Evolutionary conservation across 192 early-diverging fungal genomes (phyloP), one percentile per base, ranked within the genome.

Genomic region (Linderina pennispora): DNA sequence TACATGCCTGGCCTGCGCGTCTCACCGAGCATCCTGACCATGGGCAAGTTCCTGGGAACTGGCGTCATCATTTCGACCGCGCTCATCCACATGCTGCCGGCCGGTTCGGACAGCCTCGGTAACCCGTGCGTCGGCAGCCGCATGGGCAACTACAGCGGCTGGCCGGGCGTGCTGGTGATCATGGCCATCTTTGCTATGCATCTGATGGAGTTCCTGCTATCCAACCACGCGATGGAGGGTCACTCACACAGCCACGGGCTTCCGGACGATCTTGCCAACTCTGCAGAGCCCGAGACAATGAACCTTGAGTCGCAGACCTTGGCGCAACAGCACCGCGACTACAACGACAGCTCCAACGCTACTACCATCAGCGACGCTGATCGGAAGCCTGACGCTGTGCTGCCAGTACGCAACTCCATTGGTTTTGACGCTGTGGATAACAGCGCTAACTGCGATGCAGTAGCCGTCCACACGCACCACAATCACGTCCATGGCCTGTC

Each of bases 31-130:
- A 53, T 59, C 8, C 57, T 83, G 25, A 74, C 74, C 2, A 48
- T 71, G 20, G 72, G 72, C 23, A 76, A 77, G 53, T 76, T 72
- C 28, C 75, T 83, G 14, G 81, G 81, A 18, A 76, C 79, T 3
- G 87, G 87, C 17, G 78, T 89, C 4, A 86, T 89, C 37, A 53
- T 87, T n/a, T 67, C 87, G 0, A 89, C 87, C 8, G 81, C 78
- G 9, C 78, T 89, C 10, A 81, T 89, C 48, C 87, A 89, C 58
- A 86, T 88, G 86, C 55, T 88, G 1, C 82, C 83, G 0, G 56
- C 52, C 22, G 82, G 76, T 25, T 44, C 65, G 38, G 55, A 52
- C 1, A 72, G 62, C 22, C 76, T 88, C 16, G 48, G 58, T 22
- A 62, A 74, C 36, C 69, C 74, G 14, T 81, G 86, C 53, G 51